These are phyloP conservation scores for Magnaporthiopsis incrustans DNA, from an alignment of 2,329 filamentous ascomycete species.

Conservation along the genomic window DNA sequence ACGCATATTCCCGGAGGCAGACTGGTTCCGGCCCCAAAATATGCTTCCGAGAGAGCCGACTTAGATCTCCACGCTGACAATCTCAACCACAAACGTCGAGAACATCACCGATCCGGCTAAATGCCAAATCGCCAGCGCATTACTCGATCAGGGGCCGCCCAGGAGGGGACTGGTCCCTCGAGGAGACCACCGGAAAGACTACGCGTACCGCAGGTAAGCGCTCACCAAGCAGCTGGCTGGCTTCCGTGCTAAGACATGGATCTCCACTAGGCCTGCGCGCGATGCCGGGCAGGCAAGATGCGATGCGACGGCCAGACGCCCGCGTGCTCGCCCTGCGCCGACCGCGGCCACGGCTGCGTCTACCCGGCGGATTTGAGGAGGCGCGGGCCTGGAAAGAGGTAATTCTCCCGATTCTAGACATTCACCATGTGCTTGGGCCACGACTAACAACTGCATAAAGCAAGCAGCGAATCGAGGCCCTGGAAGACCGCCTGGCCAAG, in stretches of 20 bases:
- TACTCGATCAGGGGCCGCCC: background rate
- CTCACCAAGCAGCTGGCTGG: too few relatives aligned
- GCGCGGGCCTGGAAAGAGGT: slow-evolving; percentile 11
- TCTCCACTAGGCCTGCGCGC: slow-evolving; percentile 8
- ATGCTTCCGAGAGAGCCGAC: too few relatives aligned
- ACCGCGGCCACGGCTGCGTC: slow-evolving; percentile 4
- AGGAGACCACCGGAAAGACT: background rate
- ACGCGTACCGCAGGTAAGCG: background rate
- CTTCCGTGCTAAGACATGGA: too few relatives aligned
- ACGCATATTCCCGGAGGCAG: too few relatives aligned
- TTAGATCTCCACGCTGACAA: too few relatives aligned
- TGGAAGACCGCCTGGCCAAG: slow-evolving; percentile 10
- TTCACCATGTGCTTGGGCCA: background rate
- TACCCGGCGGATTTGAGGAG: slow-evolving; percentile 7
- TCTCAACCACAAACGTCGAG: too few relatives aligned
- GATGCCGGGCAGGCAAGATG: slow-evolving; percentile 9
- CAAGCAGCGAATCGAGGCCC: slow-evolving; percentile 9
- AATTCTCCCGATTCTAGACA: background rate
- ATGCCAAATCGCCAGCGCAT: background rate
- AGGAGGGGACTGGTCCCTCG: background rate
- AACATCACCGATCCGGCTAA: too few relatives aligned
- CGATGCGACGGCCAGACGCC: slow-evolving; percentile 11
- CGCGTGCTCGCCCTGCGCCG: slow-evolving; percentile 8
- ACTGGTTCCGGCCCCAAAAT: too few relatives aligned
- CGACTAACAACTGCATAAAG: background rate